Conservation (phyloP, 2,329 filamentous ascomycete genomes). For the Aspergillus caelatus region DNA sequence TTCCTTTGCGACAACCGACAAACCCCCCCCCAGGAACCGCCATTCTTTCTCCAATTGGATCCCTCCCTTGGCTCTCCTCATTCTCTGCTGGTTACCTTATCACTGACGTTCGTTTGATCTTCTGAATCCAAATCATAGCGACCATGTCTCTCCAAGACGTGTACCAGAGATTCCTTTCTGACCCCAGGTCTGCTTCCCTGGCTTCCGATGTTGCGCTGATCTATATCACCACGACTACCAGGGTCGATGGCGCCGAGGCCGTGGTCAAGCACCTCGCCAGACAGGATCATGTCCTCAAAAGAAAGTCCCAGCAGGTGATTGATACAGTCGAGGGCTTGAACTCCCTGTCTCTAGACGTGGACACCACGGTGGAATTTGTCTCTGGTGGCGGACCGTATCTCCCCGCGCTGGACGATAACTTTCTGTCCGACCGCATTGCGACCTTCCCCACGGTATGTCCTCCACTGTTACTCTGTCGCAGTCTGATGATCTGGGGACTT, state of each 20-base stretch:
- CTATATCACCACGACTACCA: slow-evolving; percentile 87
- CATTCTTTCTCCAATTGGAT: slow-evolving; percentile 12
- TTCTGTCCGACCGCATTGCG: slow-evolving; percentile 79
- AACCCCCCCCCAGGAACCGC: slow-evolving; percentile 4
- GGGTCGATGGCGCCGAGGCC: slow-evolving; percentile 68
- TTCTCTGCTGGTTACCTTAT: slow-evolving; percentile 8
- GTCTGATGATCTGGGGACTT: background rate
- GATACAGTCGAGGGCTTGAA: slow-evolving; percentile 71
- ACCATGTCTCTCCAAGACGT: slow-evolving; percentile 49
- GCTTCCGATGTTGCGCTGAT: slow-evolving; percentile 70
- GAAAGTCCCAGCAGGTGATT: slow-evolving; percentile 78
- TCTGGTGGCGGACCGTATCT: slow-evolving; percentile 83
- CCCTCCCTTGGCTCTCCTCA: slow-evolving; percentile 14
- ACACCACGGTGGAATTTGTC: slow-evolving; percentile 81
- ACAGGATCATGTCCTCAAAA: slow-evolving; percentile 74
- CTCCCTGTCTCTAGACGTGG: slow-evolving; percentile 74
- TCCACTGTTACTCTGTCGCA: background rate
- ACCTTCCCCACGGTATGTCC: slow-evolving; percentile 76
- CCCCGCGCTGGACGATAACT: slow-evolving; percentile 90
- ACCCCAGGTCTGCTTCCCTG: slow-evolving; percentile 66
- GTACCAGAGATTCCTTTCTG: slow-evolving; percentile 74
- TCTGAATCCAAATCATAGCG: background rate
- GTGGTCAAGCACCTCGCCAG: slow-evolving; percentile 81
- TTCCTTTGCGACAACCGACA: slow-evolving; percentile 5
- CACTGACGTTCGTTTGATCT: slow-evolving; percentile 14